Conservation (phyloP, 352 stramenopile genomes). For the Phytophthora fragariae region DNA sequence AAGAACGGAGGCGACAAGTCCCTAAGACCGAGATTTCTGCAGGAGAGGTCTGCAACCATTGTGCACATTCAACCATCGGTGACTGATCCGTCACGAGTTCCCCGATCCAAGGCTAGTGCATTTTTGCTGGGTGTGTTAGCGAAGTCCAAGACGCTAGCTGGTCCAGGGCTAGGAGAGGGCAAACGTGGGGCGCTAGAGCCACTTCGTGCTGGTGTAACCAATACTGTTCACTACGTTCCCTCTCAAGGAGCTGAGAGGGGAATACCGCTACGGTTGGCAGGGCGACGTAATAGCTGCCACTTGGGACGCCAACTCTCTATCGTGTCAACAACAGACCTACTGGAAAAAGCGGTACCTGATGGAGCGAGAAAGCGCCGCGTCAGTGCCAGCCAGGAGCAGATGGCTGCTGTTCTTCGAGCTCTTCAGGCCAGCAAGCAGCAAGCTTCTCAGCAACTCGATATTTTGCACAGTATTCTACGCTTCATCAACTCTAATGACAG, state of each 20-base stretch:
- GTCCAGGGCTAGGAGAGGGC: slow-evolving; percentile 20
- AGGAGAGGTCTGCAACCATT: slow-evolving; percentile 61
- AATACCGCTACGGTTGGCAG: slow-evolving; percentile 35
- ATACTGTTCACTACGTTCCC: slow-evolving; percentile 41
- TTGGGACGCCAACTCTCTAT: slow-evolving; percentile 21
- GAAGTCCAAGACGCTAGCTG: slow-evolving; percentile 26
- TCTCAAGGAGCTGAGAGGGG: slow-evolving; percentile 36
- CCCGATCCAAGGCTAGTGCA: slow-evolving; percentile 64
- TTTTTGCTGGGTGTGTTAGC: slow-evolving; percentile 64
- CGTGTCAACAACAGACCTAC: background rate
- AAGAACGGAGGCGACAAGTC: slow-evolving; percentile 48
- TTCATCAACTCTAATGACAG: slow-evolving; percentile 39
- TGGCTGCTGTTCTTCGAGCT: slow-evolving; percentile 40
- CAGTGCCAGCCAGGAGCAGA: slow-evolving; percentile 29
- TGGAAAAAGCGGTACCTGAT: slow-evolving; percentile 8
- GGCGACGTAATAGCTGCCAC: slow-evolving; percentile 13
- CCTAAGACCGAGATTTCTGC: slow-evolving; percentile 55
- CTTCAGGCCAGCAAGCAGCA: slow-evolving; percentile 50
- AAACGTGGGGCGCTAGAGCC: slow-evolving; percentile 30
- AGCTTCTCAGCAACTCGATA: slow-evolving; percentile 47
- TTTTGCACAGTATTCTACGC: slow-evolving; percentile 48
- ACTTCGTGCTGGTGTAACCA: slow-evolving; percentile 28
- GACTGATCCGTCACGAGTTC: slow-evolving; percentile 20
- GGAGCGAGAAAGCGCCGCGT: slow-evolving; percentile 5
- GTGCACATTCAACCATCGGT: slow-evolving; percentile 30